Base-by-base conservation (phyloP, 345 rosid genomes). In the Geranium rotundifolium region DNA sequence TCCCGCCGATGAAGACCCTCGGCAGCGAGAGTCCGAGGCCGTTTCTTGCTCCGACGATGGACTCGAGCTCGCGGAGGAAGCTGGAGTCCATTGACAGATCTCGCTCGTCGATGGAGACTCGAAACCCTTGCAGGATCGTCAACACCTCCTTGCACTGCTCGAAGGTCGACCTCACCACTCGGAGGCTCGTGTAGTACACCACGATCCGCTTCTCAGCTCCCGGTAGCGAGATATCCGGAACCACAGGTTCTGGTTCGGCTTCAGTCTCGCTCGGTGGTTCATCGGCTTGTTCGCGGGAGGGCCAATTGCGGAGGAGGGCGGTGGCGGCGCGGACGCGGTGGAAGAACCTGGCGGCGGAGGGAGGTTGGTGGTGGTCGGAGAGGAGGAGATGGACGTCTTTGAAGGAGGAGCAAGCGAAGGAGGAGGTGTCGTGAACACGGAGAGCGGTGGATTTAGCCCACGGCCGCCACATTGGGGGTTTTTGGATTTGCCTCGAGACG, bases 401-500 rank as follows among this genome's bases (percentile, higher is more conserved):
- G 82, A 89, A 86, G 27, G 90, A 79, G 46, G 90, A 74, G 72
- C 82, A 80, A 4, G 81, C 57, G 74, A 77, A 81, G 18, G 71
- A 63, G 7, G 77, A 67, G 29, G 82, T 66, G 1, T 72, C 64
- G 63, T 72, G 37, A 79, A 79, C 60, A 0, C 16, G 52, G 12
- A 14, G 52, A 46, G 14, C 12, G 52, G 85, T 66, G 59, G 97
- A 71, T 80, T 83, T 83, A 19, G 74, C 74, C 88, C 91, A 77
- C 83, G 82, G 83, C 80, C 87, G 86, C 97, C 97, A 91, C 97
- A 91, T 91, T 76, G 85, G 77, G 68, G 81, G 79, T 72, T 68
- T 63, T 34, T 0, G 1, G 41, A 8, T 4, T 4, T 8, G 10
- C 41, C 41, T 34, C 7, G 10, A 34, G 10, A 4, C 10, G 41